Conservation (phyloP, 805 yeast genomes). For the Ogataea populi-albae region DNA sequence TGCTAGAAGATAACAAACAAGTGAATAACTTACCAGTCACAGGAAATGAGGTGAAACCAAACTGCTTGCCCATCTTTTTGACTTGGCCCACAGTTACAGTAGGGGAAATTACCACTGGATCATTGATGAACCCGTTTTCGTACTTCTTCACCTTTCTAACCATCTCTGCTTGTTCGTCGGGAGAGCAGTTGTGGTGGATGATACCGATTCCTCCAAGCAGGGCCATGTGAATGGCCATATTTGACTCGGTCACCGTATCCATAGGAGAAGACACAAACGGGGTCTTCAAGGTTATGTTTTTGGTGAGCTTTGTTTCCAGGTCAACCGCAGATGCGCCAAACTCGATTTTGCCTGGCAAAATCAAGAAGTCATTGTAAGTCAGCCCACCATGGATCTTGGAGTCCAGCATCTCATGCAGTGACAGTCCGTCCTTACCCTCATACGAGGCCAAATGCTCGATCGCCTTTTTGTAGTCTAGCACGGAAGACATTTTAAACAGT, state of each 20-base stretch:
- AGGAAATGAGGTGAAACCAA: conserved; percentile 97
- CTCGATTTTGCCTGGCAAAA: conserved; percentile 90
- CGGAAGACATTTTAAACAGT: conserved; percentile 7
- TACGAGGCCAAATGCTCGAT: conserved; percentile 63
- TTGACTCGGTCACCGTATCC: conserved; percentile 98
- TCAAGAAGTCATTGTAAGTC: conserved; percentile 93
- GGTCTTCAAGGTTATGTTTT: conserved; percentile 83
- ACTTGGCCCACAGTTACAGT: conserved; percentile 76
- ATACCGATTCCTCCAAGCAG: conserved; percentile 98
- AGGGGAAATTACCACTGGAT: conserved; percentile 86
- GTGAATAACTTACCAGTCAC: conserved; percentile 86
- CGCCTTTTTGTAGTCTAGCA: conserved; percentile 55
- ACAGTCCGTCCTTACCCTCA: conserved; percentile 77
- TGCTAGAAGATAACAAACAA: conserved; percentile 16
- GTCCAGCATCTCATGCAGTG: conserved; percentile 82
- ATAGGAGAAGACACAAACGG: conserved; percentile 98
- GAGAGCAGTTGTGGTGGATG: conserved; percentile 93
- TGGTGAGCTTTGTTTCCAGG: conserved; percentile 85
- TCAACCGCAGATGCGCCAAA: conserved; percentile 78
- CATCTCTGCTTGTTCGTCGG: conserved; percentile 98
- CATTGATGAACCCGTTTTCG: conserved; percentile 96
- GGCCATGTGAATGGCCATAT: conserved; percentile 99
- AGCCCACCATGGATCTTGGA: conserved; percentile 90
- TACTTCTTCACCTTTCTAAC: conserved; percentile 93
- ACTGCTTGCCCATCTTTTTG: conserved; percentile 59